Base-by-base conservation (phyloP, 2,329 filamentous ascomycete genomes). In the Exophiala phaeomuriformis region DNA sequence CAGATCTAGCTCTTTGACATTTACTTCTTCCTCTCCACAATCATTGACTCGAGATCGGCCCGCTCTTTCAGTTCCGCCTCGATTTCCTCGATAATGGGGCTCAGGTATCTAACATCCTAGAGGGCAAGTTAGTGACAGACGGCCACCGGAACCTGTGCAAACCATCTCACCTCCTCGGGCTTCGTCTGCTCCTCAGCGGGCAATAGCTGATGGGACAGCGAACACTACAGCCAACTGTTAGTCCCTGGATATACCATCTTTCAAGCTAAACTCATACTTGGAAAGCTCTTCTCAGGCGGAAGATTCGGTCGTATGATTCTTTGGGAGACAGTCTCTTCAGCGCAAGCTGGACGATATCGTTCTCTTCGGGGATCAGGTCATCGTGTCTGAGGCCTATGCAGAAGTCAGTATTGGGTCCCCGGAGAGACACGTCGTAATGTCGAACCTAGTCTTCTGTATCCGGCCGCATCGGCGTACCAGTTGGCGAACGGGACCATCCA, bases 281-380 rank as follows among this genome's bases (percentile, higher is more conserved):
- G 75, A 94, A 84, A 67, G 93, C 91, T 75, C 93, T 85, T 77
- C 93, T 88, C 74, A 98, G 83, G 69, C 93, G 90, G 85, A 90
- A 98, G 71, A 97, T 83, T 72, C 93, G 91, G 78, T 98, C 93
- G 77, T 97, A 97, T 67, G 85, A 81, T 71, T 93, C 88, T 79
- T 94, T 88, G 67, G 88, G 81, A 54, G 87, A 82, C 59, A 98
- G 86, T 71, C 93, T 89, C 81, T 88, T 87, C 68, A 98, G 81
- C 60, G 93, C 93, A 65, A 85, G 81, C 73, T 93, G 85, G 67
- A 95, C 89, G 54, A 79, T 75, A 66, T 93, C 87, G 78, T 81
- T 86, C 77, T 98, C 93, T 75, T 98, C 93, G 70, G 87, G 83
- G 71, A 96, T 87, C 71, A 98, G 76, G 72, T 98, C 93, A 75